Conservation (phyloP, 805 yeast species). For the Kluyveromyces nonfermentans region DNA sequence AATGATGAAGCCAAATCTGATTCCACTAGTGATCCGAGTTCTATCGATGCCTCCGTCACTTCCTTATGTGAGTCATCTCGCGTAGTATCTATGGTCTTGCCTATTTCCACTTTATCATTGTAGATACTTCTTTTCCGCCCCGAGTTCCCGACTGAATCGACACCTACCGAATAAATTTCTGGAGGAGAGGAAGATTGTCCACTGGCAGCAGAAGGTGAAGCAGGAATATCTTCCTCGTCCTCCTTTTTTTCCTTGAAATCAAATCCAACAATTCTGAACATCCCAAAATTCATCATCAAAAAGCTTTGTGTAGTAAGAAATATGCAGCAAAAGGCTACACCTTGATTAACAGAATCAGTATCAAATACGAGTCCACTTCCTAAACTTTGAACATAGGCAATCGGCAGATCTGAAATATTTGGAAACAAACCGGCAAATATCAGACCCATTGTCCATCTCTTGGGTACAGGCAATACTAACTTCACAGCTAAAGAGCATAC, state of each 20-base stretch:
- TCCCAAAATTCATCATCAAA: conserved; percentile 66
- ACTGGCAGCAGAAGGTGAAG: background rate
- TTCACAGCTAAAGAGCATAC: conserved; percentile 34
- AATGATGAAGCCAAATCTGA: background rate
- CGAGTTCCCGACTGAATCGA: background rate
- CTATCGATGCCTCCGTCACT: background rate
- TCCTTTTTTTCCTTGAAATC: conserved; percentile 44
- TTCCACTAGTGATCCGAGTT: background rate
- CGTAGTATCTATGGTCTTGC: background rate
- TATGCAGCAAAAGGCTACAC: conserved; percentile 74
- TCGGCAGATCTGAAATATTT: conserved; percentile 75
- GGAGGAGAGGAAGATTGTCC: background rate
- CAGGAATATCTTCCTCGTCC: conserved; percentile 6
- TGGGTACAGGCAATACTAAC: conserved; percentile 50
- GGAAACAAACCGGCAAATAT: conserved; percentile 66
- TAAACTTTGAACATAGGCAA: conserved; percentile 70
- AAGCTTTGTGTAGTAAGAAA: conserved; percentile 58
- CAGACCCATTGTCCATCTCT: conserved; percentile 68
- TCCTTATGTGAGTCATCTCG: background rate
- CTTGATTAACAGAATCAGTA: conserved; percentile 47
- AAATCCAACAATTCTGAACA: conserved; percentile 55
- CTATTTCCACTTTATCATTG: no score
- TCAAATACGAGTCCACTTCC: conserved; percentile 51
- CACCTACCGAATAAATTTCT: background rate
- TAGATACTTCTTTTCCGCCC: no score